Base-by-base conservation (phyloP, 306 rosid genomes). In the Vigna mungo region DNA sequence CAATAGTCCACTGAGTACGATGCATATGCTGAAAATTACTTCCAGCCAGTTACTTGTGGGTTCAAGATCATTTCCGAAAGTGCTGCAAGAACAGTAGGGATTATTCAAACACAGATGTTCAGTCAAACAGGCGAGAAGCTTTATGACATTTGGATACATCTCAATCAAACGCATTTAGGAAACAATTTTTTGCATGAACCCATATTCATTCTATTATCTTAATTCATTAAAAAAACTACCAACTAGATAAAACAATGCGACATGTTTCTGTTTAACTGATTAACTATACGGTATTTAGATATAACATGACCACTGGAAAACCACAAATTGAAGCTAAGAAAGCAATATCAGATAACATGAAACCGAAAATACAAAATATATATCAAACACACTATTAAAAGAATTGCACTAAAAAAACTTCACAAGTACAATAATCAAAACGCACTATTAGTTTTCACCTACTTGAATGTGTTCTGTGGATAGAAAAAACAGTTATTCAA, bases 41-140 rank as follows among this genome's bases (percentile, higher is more conserved):
- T 96, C 99, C 6, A 91, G 85, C 97, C 97, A 90, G 81, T 96
- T 78, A 77, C 99, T 96, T 43, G 99, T 92, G 9, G 99, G 99
- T 82, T 96, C 99, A 52, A 96, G 99, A 83, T 91, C 99, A 81
- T 96, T 96, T 63, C 99, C 99, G 37, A 96, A 92, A 30, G 99
- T 96, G 85, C 99, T 96, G 89, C 80, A 87, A 76, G 53, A 55
- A 78, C 55, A 61, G 17, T 23, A 80, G 12, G 62, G 17, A 72
- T 59, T 48, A 18, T 53, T 76, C 68, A 67, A 41, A 56, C 72
- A 48, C 12, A 0, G 37, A 77, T 8, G 4, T 66, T 54, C 7
- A 41, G 49, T 48, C 76, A 78, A 25, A 25, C 20, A 9, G 13
- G 69, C 16, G 0, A 2, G 17, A 72, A 51, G 21, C 74, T 36